Evolutionary conservation across 129 eudicot species (phyloP), one percentile per base, ranked within the genome.

Genomic region (Chrysanthemum lavandulifolium): DNA sequence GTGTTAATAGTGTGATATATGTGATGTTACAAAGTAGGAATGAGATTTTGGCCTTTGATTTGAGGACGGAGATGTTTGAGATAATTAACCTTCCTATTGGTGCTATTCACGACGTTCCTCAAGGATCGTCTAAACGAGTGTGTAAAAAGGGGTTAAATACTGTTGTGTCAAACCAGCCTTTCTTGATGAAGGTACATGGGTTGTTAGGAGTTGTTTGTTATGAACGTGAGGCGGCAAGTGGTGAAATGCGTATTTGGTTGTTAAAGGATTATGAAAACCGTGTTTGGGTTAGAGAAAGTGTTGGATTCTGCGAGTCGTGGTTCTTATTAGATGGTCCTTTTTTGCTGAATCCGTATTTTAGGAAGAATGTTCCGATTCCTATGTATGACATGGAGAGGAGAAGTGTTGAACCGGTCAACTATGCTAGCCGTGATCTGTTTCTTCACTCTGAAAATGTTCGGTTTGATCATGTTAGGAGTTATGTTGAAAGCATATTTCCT

Each of bases 241-340:
- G 6, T n/a, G 15, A 61, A 61, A 9, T 61, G 43, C 2, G 3
- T 25, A 23, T 61, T 11, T 61, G 66, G 66, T 11, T 61, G 13
- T 25, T 61, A 27, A 33, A 27, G 29, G 66, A 21, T 14, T 61
- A 61, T 61, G 66, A 21, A 25, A 61, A 61, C 3, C 8, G 43
- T 27, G 47, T 61, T 61, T 61, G 66, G 66, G 66, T 25, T 12
- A 61, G 66, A 57, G 62, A 57, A 57, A 23, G 43, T 14, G 15
- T 61, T 61, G 9, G n/a, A 11, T 23, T 27, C 47, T 27, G 3
- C 43, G 25, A 18, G 23, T 57, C 62, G 8, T 57, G 23, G 25
- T 57, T 57, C 10, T 57, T 57, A 57, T 7, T 57, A 18, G 62
- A 57, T 10, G 62, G 62, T 3, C 62, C 62, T 14, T 57, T 61